These are phyloP conservation scores for Raddia guianensis DNA, from an alignment of 176 grass and related monocot genomes.

Conservation along the genomic window DNA sequence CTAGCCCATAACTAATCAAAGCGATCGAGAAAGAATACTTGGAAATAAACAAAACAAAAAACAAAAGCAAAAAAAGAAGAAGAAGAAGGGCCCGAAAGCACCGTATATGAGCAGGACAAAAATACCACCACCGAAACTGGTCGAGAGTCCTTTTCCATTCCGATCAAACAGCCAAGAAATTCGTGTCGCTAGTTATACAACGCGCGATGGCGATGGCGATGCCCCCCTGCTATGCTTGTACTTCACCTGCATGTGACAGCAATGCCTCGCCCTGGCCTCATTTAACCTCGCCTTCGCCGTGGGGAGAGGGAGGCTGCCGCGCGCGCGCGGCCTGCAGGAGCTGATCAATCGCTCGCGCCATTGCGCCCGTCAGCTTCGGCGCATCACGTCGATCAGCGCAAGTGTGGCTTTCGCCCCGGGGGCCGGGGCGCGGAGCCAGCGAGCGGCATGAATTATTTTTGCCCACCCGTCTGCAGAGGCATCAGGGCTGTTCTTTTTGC, in stretches of 20 bases:
- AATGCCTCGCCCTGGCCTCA: neutral
- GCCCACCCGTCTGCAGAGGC: slow-evolving; percentile 21
- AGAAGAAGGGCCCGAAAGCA: too few species aligned
- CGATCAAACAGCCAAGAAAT: slow-evolving; percentile 4
- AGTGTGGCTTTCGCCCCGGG: slow-evolving; percentile 41
- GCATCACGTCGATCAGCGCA: slow-evolving; percentile 12
- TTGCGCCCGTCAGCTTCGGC: neutral
- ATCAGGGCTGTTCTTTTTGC: slow-evolving; percentile 22
- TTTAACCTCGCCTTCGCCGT: too few species aligned
- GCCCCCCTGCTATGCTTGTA: neutral
- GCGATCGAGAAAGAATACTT: neutral
- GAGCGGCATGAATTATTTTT: slow-evolving; percentile 43
- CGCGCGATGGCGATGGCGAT: slow-evolving; percentile 1
- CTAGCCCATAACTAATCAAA: neutral
- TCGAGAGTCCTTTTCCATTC: slow-evolving; percentile 28
- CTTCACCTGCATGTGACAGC: slow-evolving; percentile 32
- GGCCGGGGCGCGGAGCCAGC: too few species aligned
- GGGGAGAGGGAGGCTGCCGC: too few species aligned
- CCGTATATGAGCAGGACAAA: neutral
- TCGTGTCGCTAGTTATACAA: neutral
- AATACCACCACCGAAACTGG: slow-evolving; percentile 4
- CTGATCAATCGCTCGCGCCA: neutral
- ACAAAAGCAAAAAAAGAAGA: neutral
- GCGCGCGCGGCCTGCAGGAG: neutral
- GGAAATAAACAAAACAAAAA: neutral